These are phyloP conservation scores for Tremellales sp. DNA, from an alignment of 1,284 basidiomycete species.

Conservation along the genomic window DNA sequence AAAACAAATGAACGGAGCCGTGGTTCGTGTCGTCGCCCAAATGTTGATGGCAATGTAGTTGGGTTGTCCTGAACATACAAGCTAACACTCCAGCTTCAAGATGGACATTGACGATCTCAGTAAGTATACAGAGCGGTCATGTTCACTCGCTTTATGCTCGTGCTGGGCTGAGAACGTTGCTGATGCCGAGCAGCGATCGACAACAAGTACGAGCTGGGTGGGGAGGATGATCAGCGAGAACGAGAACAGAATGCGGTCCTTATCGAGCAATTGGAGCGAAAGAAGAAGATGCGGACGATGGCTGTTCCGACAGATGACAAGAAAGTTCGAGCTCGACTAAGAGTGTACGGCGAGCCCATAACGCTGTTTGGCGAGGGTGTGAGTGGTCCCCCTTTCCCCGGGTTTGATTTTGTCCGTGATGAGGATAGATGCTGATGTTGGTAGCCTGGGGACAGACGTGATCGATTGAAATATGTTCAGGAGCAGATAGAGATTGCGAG, in stretches of 20 bases:
- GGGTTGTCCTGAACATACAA: background rate
- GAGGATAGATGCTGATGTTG: constrained; percentile 20
- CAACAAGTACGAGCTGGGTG: constrained; percentile 46
- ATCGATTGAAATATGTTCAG: constrained; percentile 87
- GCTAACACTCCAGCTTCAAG: too few species aligned
- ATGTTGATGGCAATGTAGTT: too few species aligned
- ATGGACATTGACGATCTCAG: constrained; percentile 44
- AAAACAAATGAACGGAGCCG: too few species aligned
- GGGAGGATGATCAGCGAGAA: constrained; percentile 49
- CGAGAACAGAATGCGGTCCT: constrained; percentile 63
- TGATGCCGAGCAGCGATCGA: constrained; percentile 31
- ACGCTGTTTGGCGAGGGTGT: constrained; percentile 96
- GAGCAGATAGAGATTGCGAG: constrained; percentile 74
- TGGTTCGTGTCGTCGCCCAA: too few species aligned
- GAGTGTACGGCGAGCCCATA: constrained; percentile 92
- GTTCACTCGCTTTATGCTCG: background rate
- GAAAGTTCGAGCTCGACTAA: constrained; percentile 78
- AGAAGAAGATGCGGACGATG: constrained; percentile 86
- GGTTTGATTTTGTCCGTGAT: too few species aligned
- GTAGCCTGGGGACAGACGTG: constrained; percentile 62
- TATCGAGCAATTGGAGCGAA: constrained; percentile 87
- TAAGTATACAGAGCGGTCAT: constrained; percentile 10
- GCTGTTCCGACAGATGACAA: constrained; percentile 96
- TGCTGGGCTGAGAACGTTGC: background rate
- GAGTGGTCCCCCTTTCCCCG: constrained; percentile 48